Percentiles rank a stretch among this genome's conserved stretches.
Conservation (phyloP, 2,329 filamentous ascomycete species). For the Alternaria sp. region DNA sequence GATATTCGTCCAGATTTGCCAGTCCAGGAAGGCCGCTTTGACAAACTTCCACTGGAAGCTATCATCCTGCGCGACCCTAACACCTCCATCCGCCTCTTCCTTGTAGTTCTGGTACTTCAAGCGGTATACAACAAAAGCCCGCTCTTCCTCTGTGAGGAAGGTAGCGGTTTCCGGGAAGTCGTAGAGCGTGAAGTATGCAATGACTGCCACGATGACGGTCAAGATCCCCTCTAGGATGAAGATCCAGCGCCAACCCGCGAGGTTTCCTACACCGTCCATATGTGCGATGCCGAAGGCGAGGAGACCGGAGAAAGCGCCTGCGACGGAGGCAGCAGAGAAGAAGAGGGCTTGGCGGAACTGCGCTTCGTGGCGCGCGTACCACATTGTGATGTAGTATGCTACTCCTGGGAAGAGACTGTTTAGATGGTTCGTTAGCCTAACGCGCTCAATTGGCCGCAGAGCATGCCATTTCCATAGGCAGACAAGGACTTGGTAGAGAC, state of each 20-base stretch:
- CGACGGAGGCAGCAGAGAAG: constrained; percentile 63
- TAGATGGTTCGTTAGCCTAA: not conserved
- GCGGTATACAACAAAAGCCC: constrained; percentile 65
- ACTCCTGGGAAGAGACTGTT: constrained; percentile 41
- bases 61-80: constrained; percentile 72
- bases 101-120: constrained; percentile 53
- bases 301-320: constrained; percentile 66
- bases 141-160: constrained; percentile 61
- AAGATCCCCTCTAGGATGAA: constrained; percentile 47
- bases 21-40: constrained; percentile 54
- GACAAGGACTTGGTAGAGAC: not conserved
- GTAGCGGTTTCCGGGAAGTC: constrained; percentile 67
- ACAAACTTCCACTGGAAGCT: constrained; percentile 67
- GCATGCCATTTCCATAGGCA: not conserved
- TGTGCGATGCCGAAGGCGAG: constrained; percentile 66
- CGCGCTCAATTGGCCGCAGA: not conserved
- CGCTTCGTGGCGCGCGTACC: constrained; percentile 67
- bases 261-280: constrained; percentile 61
- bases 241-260: constrained; percentile 43
- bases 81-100: constrained; percentile 61
- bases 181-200: constrained; percentile 62
- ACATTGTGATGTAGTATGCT: constrained; percentile 66
- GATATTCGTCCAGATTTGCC: constrained; percentile 59
- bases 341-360: constrained; percentile 65
- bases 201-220: constrained; percentile 43